Evolutionary conservation across 2,329 filamentous ascomycete species (phyloP), one percentile per base, ranked within the genome.

Genomic region (Penicillium sclerotiorum): DNA sequence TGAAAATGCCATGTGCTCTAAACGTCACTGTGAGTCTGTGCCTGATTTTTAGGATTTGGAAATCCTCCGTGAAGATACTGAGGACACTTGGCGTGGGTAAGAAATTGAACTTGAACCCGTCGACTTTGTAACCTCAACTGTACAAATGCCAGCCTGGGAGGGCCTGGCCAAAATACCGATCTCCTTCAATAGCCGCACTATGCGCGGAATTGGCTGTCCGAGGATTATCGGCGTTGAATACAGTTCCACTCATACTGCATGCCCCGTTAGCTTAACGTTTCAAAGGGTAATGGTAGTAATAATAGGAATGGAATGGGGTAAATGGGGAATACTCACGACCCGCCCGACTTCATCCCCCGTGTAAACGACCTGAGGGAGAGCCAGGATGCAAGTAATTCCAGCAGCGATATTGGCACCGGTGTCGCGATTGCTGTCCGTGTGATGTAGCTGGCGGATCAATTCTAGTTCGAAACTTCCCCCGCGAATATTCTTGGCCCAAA

Each of bases 261-360:
- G 15, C 28, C 13, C 35, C 12, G 47, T 69, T 54, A 66, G 65
- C 30, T 27, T 15, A 30, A 1, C 4, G 5, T 12, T 13, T 4
- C 23, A 39, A 36, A 25, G n/a, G n/a, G n/a, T n/a, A n/a, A n/a
- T n/a, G n/a, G n/a, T n/a, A n/a, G n/a, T n/a, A n/a, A n/a, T n/a
- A n/a, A n/a, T n/a, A n/a, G n/a, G 25, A 13, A 9, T n/a, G 20
- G 25, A 8, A 6, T 13, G 12, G 27, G 18, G n/a, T 23, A 21
- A 38, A 9, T 8, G 35, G 12, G 28, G 18, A 8, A 15, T 51
- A 83, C 86, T 82, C 67, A 94, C 89, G 72, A 99, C 93, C 77
- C 86, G 81, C 23, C 94, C 94, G 56, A 91, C 88, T 57, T 97
- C 94, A 74, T 97, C 94, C 3, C 93, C 94, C 0, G 92, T 96